phyloP scores from a whole-genome alignment of 1,284 basidiomycete genomes.

The Mycosarcoma maydis region DNA sequence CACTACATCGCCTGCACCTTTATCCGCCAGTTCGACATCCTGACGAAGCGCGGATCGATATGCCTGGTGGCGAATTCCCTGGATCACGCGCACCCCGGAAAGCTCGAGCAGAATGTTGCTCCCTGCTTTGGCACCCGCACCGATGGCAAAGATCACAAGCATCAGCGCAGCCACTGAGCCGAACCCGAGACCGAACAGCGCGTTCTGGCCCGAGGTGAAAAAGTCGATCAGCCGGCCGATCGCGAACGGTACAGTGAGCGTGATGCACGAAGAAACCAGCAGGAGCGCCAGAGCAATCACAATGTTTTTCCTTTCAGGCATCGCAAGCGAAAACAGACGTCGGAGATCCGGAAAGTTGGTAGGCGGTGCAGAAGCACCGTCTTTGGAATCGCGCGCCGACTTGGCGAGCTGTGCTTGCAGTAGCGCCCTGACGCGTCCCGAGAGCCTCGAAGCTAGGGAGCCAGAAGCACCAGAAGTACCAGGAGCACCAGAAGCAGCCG shows the following conservation, averaged over 20 bases:
- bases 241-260: slow-evolving; percentile 72
- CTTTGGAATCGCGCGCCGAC: slow-evolving; percentile 38
- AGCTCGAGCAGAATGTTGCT: slow-evolving; percentile 86
- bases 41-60: slow-evolving; percentile 84
- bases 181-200: slow-evolving; percentile 72
- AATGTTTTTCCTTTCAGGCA: slow-evolving; percentile 59
- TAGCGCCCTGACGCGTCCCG: slow-evolving; percentile 11
- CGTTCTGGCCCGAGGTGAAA: slow-evolving; percentile 55
- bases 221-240: slow-evolving; percentile 66
- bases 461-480: no score
- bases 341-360: slow-evolving; percentile 58
- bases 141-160: slow-evolving; percentile 82
- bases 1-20: slow-evolving; percentile 91
- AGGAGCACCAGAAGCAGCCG: not conserved
- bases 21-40: slow-evolving; percentile 82
- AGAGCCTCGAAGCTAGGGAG: slow-evolving; percentile 22
- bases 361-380: slow-evolving; percentile 35
- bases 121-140: slow-evolving; percentile 86
- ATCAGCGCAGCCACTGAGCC: slow-evolving; percentile 82
- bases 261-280: slow-evolving; percentile 72
- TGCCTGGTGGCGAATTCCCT: slow-evolving; percentile 82
- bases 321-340: slow-evolving; percentile 60
- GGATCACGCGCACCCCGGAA: slow-evolving; percentile 88
- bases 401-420: slow-evolving; percentile 42
- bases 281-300: slow-evolving; percentile 60